Base-by-base conservation (phyloP, 805 yeast species). In the Pichia pseudocactophila region DNA sequence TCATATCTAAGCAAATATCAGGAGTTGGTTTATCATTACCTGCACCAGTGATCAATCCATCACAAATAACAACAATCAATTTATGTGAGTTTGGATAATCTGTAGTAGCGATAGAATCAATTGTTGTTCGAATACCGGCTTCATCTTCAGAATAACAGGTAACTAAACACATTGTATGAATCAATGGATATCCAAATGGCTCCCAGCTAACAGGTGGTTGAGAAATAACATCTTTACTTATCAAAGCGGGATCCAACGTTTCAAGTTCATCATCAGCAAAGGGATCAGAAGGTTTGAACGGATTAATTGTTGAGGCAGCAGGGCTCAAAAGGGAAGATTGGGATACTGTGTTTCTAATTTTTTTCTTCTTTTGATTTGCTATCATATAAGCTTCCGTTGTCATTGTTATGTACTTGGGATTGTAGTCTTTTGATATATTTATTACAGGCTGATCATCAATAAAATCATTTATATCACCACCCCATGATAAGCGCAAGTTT, bases 81-180 rank as follows among this genome's bases (percentile, higher is more conserved):
- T 90, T 92, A 63, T 92, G 97, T 3, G 96, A 85, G 60, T 88
- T 89, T 43, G 97, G 97, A 61, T 83, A 92, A 50, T 87, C 95
- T 1, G 97, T 87, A 1, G 96, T 86, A n/a, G 95, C 85, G 40
- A 92, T 59, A 2, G 97, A 90, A 61, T 92, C 97, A 49, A 90
- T 62, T 0, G 97, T 88, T 1, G 90, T 78, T 54, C 97, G 73
- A 44, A 92, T 63, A 48, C 94, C 96, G 11, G 71, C 82, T 51
- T 77, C 84, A 59, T 87, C 95, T 65, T 92, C 98, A 2, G 97
- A 88, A 58, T 92, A 92, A 57, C 97, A 90, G 1, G 98, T 92
- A 9, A 92, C 95, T 45, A 82, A 67, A 51, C 81, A 78, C 54
- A 84, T 73, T 0, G 79, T 70, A 52, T 83, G 92, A 13, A 82